These are phyloP conservation scores for Ephemerocybe angulata DNA, from an alignment of 768 basidiomycete species.

Conservation along the genomic window DNA sequence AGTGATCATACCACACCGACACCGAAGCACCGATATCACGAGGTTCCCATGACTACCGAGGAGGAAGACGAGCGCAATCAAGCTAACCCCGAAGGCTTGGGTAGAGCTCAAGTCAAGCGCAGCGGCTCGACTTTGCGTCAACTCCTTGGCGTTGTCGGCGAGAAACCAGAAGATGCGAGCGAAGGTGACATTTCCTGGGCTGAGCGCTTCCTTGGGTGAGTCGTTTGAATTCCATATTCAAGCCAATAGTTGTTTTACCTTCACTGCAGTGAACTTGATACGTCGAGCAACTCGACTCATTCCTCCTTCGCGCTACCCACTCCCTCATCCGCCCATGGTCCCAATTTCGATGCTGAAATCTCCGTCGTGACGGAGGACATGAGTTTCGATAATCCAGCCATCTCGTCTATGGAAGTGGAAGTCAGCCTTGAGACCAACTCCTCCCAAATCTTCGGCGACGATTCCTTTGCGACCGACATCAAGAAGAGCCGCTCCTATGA, in stretches of 20 bases:
- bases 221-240: background rate
- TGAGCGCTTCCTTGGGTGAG: slow-evolving; percentile 68
- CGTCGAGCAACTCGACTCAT: slow-evolving; percentile 17
- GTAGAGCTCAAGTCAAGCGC: slow-evolving; percentile 52
- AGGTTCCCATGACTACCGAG: background rate
- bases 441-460: slow-evolving; percentile 25
- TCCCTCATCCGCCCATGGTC: slow-evolving; percentile 45
- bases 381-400: slow-evolving; percentile 43
- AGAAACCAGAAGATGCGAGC: slow-evolving; percentile 33
- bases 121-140: slow-evolving; percentile 74
- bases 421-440: slow-evolving; percentile 50
- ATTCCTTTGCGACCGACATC: background rate
- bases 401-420: slow-evolving; percentile 77
- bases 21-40: background rate
- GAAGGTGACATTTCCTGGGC: slow-evolving; percentile 87
- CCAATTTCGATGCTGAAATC: slow-evolving; percentile 43
- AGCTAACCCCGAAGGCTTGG: too few relatives aligned
- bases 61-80: slow-evolving; percentile 11
- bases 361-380: slow-evolving; percentile 44
- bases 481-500: slow-evolving; percentile 10
- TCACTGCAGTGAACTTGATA: slow-evolving; percentile 40
- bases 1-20: slow-evolving; percentile 1
- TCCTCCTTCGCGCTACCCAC: slow-evolving; percentile 8
- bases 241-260: background rate
- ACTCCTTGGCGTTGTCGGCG: slow-evolving; percentile 56